Evolutionary conservation across 805 yeast genomes (phyloP).

Genomic region (Cyberlindnera xylosilytica): DNA sequence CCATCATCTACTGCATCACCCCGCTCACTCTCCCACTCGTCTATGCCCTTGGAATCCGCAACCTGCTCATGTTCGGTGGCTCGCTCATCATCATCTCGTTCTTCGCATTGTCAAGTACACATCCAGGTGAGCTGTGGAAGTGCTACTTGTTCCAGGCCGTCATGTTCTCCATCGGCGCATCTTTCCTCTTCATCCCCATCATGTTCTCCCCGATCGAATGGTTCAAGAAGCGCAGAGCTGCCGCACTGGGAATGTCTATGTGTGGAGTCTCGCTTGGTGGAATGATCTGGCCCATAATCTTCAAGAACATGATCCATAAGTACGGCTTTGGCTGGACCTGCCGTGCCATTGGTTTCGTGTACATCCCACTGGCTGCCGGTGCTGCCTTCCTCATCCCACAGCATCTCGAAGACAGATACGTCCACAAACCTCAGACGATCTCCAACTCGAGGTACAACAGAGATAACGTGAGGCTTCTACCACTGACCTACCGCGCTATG

Average conservation of each 20-base stretch:
- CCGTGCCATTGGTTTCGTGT: slow-evolving; percentile 21
- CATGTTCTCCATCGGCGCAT: slow-evolving; percentile 27
- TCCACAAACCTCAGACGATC: slow-evolving; percentile 14
- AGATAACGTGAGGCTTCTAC: slow-evolving; percentile 13
- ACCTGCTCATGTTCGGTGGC: slow-evolving; percentile 13
- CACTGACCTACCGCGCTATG: slow-evolving; percentile 10
- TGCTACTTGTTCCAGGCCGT: slow-evolving; percentile 27
- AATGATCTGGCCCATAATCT: slow-evolving; percentile 31
- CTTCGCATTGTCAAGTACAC: slow-evolving; percentile 21
- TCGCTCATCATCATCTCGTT: slow-evolving; percentile 12
- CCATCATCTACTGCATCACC: slow-evolving; percentile 17
- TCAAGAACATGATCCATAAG: slow-evolving; percentile 19
- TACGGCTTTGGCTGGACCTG: slow-evolving; percentile 22
- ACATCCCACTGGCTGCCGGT: slow-evolving; percentile 20
- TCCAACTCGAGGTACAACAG: slow-evolving; percentile 18
- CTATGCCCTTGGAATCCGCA: slow-evolving; percentile 21
- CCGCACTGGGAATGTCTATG: slow-evolving; percentile 45
- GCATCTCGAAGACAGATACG: slow-evolving; percentile 10
- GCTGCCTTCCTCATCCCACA: slow-evolving; percentile 19
- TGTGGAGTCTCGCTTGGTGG: slow-evolving; percentile 56
- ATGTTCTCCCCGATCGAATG: slow-evolving; percentile 64
- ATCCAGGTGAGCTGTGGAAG: slow-evolving; percentile 22
- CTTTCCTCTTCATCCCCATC: slow-evolving; percentile 55
- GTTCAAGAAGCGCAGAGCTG: slow-evolving; percentile 60
- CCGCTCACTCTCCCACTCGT: slow-evolving; percentile 20